Percentiles rank a stretch among this genome's conserved stretches.
Conservation (phyloP, 192 early-diverging fungal genomes). For the Coemansia sp. region DNA sequence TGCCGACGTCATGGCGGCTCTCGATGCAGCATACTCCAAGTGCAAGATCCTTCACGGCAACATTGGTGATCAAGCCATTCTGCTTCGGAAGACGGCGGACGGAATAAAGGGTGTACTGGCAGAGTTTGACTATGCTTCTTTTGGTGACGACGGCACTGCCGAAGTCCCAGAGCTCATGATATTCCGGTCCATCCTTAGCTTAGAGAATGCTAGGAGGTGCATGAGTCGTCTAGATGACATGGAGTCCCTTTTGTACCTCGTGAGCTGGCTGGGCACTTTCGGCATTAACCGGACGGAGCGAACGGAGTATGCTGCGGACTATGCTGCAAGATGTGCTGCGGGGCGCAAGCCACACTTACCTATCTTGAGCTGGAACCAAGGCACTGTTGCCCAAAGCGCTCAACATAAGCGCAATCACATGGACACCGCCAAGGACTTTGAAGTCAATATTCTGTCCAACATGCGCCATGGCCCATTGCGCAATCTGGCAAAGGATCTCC, state of each 20-base stretch:
- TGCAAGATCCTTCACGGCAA: not conserved
- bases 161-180: slow-evolving; percentile 2
- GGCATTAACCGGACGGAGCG: not conserved
- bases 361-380: not conserved
- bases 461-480: not conserved
- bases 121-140: not conserved
- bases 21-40: not conserved
- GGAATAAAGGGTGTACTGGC: not conserved
- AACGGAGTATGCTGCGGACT: not conserved
- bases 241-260: not conserved
- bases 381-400: not conserved
- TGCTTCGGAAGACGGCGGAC: not conserved
- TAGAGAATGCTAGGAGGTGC: not conserved
- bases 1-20: not conserved
- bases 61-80: not conserved
- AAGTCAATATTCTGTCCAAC: not conserved
- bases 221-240: not conserved
- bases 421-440: not conserved
- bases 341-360: not conserved
- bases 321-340: not conserved
- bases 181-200: slow-evolving; percentile 27
- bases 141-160: not conserved
- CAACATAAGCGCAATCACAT: not conserved
- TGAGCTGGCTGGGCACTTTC: not conserved
- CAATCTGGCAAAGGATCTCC: not conserved